Base-by-base conservation (phyloP, 768 basidiomycete species). In the Lactarius indigo region DNA sequence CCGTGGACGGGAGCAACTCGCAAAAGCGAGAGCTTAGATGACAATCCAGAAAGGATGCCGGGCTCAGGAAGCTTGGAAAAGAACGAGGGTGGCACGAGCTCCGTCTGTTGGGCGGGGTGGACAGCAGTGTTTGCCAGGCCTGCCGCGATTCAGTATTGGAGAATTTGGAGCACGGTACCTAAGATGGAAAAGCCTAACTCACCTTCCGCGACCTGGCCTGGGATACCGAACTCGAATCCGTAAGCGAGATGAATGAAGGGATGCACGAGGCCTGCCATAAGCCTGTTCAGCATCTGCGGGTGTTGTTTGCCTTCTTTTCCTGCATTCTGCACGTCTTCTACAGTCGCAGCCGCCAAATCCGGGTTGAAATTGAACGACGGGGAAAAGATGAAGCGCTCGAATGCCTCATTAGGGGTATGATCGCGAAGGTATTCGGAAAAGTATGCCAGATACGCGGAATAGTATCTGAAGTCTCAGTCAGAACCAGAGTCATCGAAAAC, bases 331-430 rank as follows among this genome's bases (percentile, higher is more conserved):
- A 72, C 28, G n/a, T 59, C 62, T 44, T 59, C 20, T 30, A 57
- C 28, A 10, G 61, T 31, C 39, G 75, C 74, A 18, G 73, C 72
- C 31, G 70, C 60, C 33, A 65, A 52, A 42, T 59, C 50, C 0
- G 72, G 68, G 13, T 75, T 78, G 54, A 81, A 76, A 64, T 89
- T 89, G 59, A 78, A 82, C 55, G 80, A 75, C 6, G 70, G 63
- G 18, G 85, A 84, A 70, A 91, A 87, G 10, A 91, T 67, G 64
- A 84, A 89, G 44, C 85, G 81, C 66, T 91, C 87, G n/a, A 91
- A 70, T 0, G 81, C 76, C 1, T 71, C 72, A 10, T 76, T 71
- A n/a, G 79, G 75, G 17, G 82, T 83, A 42, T 85, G 81, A 15
- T 77, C 72, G 47, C 79, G 74, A 18, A 81, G 67, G 31, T 74